Evolutionary conservation across 2,329 filamentous ascomycete species (phyloP).

Genomic region (Aureobasidium pullulans): DNA sequence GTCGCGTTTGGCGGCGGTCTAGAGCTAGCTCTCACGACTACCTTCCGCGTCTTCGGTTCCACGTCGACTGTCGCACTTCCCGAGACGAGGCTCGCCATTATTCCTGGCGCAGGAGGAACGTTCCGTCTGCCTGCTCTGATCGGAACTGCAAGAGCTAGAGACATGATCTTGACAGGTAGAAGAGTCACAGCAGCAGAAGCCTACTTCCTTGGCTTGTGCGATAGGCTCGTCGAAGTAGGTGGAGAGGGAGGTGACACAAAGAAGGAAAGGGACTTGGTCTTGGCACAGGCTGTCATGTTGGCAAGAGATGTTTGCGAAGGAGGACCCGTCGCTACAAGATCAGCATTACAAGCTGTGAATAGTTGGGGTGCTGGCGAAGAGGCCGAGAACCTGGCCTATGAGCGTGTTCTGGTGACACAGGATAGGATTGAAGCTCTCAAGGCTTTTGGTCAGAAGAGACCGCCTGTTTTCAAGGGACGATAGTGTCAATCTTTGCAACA

Average conservation of each 20-base stretch:
- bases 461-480: slow-evolving; percentile 57
- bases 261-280: slow-evolving; percentile 54
- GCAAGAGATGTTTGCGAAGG: slow-evolving; percentile 84
- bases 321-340: slow-evolving; percentile 73
- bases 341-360: slow-evolving; percentile 70
- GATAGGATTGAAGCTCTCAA: slow-evolving; percentile 81
- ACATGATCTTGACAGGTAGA: slow-evolving; percentile 86
- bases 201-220: slow-evolving; percentile 83
- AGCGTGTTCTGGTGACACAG: slow-evolving; percentile 71
- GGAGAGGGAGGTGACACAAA: slow-evolving; percentile 46
- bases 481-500: slow-evolving; percentile 19
- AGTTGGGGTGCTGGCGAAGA: slow-evolving; percentile 59
- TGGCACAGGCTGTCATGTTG: slow-evolving; percentile 69
- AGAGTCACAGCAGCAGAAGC: slow-evolving; percentile 76
- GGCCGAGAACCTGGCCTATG: slow-evolving; percentile 82
- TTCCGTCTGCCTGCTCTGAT: slow-evolving; percentile 78
- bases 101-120: slow-evolving; percentile 90
- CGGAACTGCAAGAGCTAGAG: slow-evolving; percentile 72
- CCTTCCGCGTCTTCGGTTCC: slow-evolving; percentile 79
- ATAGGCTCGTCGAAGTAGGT: slow-evolving; percentile 77
- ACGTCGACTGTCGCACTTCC: slow-evolving; percentile 74
- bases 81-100: slow-evolving; percentile 87
- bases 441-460: slow-evolving; percentile 75
- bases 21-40: slow-evolving; percentile 82
- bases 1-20: slow-evolving; percentile 87